Evolutionary conservation across 495 filamentous ascomycete genomes (phyloP).

Genomic region (Penicillium arizonense): DNA sequence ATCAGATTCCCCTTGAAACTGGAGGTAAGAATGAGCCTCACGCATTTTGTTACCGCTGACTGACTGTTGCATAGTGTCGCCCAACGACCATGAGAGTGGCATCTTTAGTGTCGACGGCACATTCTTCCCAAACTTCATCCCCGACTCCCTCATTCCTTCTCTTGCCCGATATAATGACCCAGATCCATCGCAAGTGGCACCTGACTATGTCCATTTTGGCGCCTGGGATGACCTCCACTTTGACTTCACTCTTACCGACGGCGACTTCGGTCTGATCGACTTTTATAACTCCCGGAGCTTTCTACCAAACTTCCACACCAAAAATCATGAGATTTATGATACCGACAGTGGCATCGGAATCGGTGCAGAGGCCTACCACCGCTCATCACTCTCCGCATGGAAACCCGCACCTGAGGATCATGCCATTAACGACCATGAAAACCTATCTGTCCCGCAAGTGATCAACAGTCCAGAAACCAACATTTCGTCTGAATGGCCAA

Average conservation of each 20-base stretch:
- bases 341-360: conserved; percentile 26
- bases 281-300: conserved; percentile 52
- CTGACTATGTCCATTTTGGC: conserved; percentile 27
- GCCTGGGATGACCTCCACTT: conserved; percentile 44
- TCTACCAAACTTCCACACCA: conserved; percentile 15
- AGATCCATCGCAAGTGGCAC: conserved; percentile 19
- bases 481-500: conserved; percentile 18
- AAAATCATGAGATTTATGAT: conserved; percentile 15
- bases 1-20: conserved; percentile 14
- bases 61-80: conserved; percentile 19
- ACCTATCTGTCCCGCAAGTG: conserved; percentile 48
- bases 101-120: conserved; percentile 35
- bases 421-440: conserved; percentile 50
- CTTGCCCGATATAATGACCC: conserved; percentile 27
- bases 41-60: not conserved
- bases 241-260: conserved; percentile 58
- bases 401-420: conserved; percentile 48
- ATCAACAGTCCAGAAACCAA: conserved; percentile 29
- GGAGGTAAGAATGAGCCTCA: conserved; percentile 13
- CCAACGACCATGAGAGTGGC: conserved; percentile 32
- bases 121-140: conserved; percentile 37
- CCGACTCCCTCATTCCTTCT: conserved; percentile 30
- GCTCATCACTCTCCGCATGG: conserved; percentile 55
- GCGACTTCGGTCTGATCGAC: conserved; percentile 58
- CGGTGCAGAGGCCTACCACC: conserved; percentile 38